These are phyloP conservation scores for Aspergillus niger DNA, from an alignment of 2,329 filamentous ascomycete genomes.

Conservation along the genomic window DNA sequence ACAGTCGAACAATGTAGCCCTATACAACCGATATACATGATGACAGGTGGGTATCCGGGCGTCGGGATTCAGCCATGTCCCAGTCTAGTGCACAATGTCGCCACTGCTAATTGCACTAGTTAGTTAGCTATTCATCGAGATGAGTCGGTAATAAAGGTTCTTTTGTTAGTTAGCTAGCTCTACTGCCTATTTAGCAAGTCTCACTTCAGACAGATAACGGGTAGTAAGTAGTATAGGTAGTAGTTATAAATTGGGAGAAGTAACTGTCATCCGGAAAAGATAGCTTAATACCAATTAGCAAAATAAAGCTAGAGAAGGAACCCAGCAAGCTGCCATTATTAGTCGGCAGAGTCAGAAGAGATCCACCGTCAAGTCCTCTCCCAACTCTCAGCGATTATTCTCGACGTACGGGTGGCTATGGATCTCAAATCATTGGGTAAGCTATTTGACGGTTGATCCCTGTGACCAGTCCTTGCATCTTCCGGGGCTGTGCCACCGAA, in stretches of 20 bases:
- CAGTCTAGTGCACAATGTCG: not conserved
- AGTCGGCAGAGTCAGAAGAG: not conserved
- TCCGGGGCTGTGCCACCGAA: not conserved
- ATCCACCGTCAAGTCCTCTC: not conserved
- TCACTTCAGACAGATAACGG: too few species aligned
- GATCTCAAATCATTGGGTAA: not conserved
- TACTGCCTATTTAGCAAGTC: not conserved
- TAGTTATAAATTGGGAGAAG: not conserved
- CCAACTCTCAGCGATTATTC: not conserved
- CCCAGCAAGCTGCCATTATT: not conserved
- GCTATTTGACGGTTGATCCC: not conserved
- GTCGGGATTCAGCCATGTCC: not conserved
- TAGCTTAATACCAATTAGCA: not conserved
- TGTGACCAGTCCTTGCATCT: constrained; percentile 2
- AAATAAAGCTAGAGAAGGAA: not conserved
- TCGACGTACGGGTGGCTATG: not conserved
- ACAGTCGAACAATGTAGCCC: not conserved
- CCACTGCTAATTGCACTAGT: not conserved
- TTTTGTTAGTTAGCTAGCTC: not conserved
- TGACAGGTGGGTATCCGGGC: constrained; percentile 1
- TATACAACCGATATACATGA: not conserved
- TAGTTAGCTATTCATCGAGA: not conserved
- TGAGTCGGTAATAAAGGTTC: not conserved
- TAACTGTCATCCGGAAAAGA: not conserved
- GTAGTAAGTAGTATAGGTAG: too few species aligned